phyloP scores from a whole-genome alignment of 1,284 basidiomycete genomes.

The Tylopilus orsonianus region DNA sequence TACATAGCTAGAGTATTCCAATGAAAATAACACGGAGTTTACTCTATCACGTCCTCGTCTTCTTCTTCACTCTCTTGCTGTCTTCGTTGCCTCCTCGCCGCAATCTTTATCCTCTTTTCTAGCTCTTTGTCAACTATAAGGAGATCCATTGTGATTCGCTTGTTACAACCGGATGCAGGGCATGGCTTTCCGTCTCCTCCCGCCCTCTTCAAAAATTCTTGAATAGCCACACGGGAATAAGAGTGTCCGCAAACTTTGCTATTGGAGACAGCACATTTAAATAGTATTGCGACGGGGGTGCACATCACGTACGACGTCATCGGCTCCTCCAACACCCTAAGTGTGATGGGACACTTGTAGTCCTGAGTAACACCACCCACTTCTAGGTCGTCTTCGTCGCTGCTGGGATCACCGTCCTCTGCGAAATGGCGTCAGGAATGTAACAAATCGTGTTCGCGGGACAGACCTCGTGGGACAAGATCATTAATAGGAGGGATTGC shows the following conservation, averaged over 20 bases:
- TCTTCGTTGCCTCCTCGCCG: conserved; percentile 48
- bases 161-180: conserved; percentile 69
- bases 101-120: conserved; percentile 59
- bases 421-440: conserved; percentile 6
- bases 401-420: conserved; percentile 76
- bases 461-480: conserved; percentile 66
- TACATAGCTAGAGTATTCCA: conserved; percentile 12
- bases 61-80: conserved; percentile 55
- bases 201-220: conserved; percentile 47
- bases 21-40: conserved; percentile 15
- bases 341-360: conserved; percentile 77
- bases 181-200: conserved; percentile 46
- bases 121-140: conserved; percentile 56
- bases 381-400: conserved; percentile 78
- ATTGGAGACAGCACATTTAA: conserved; percentile 8
- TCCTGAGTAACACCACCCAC: conserved; percentile 80
- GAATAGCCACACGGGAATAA: conserved; percentile 64
- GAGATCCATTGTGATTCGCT: conserved; percentile 50
- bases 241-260: conserved; percentile 71
- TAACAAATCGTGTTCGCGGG: not conserved
- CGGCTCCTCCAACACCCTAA: conserved; percentile 64
- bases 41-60: conserved; percentile 67
- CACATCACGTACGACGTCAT: conserved; percentile 63
- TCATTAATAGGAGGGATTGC: conserved; percentile 78
- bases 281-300: conserved; percentile 2